Evolutionary conservation across 2,329 filamentous ascomycete species (phyloP), one percentile per base, ranked within the genome.

Genomic region (Rutstroemia sp.): DNA sequence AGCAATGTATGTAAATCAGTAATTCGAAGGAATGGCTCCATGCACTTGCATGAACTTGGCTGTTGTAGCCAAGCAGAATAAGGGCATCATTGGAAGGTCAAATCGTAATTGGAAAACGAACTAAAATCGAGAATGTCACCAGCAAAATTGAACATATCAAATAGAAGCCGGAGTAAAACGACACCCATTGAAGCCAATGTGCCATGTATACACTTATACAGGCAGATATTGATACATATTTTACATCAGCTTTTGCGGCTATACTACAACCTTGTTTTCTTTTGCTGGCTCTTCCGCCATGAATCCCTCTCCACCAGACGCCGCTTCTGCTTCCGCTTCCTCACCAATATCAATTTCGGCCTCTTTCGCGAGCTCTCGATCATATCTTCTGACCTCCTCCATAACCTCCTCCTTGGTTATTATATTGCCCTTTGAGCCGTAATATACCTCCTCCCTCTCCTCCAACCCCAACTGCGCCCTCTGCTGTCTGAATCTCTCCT

Each of bases 391-490:
- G 67, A 77, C 65, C 56, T 69, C 65, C 17, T 66, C 60, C 42
- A 61, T 62, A 54, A 70, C 58, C 41, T 68, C 64, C 58, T 68
- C 64, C 42, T 62, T 62, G 23, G 60, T 61, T 17, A 61, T 64
- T 19, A 76, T 57, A 27, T 72, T 67, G 25, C 73, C 72, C 47
- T 69, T 65, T 47, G 72, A 67, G 51, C 69, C 68, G 9, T 73
- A 62, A 46, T 69, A 64, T 60, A 65, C 70, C 16, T 72, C 71
- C 51, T 70, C 65, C 54, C 75, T 73, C 23, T 78, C 74, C 5
- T 80, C 78, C 57, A 96, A 68, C 0, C 89, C 88, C 50, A 94
- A 70, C 19, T 74, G 74, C 57, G 76, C 73, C 59, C 90, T 77
- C 75, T 96, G 78, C 50, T 73, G 70, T 44, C 79, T 78, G 68